phyloP scores from a whole-genome alignment of 116 monocot genomes.

The Trichopus zeylanicus region DNA sequence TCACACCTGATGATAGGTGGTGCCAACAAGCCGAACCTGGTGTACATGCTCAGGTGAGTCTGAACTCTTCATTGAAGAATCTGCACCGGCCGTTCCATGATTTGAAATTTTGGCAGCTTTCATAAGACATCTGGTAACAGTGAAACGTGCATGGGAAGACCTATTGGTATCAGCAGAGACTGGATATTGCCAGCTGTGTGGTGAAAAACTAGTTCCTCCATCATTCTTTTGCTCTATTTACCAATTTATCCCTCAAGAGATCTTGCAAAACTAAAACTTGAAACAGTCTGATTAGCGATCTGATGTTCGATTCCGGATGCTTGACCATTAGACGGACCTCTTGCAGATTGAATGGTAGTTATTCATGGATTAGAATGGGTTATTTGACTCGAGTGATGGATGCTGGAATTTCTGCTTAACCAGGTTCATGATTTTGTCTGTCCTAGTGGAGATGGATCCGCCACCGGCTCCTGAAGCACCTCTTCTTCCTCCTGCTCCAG shows the following conservation, averaged over 20 bases:
- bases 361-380: neutral
- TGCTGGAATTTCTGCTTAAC: neutral
- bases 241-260: no score
- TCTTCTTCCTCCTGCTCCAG: conserved; percentile 1
- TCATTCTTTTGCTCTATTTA: no score
- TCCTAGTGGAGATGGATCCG: neutral
- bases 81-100: neutral
- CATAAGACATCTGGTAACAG: no score
- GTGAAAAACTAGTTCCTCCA: no score
- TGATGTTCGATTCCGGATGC: neutral
- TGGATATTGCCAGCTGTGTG: no score
- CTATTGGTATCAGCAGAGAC: no score
- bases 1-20: neutral
- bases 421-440: neutral
- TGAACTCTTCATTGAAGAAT: no score
- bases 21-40: neutral
- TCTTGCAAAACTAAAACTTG: no score
- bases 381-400: neutral
- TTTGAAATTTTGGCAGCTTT: no score
- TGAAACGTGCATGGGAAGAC: no score
- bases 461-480: neutral
- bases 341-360: conserved; percentile 1
- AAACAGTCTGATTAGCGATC: neutral
- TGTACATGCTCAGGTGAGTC: neutral
- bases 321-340: neutral